phyloP scores from a whole-genome alignment of 1,284 basidiomycete species.

The Ustilago crameri region DNA sequence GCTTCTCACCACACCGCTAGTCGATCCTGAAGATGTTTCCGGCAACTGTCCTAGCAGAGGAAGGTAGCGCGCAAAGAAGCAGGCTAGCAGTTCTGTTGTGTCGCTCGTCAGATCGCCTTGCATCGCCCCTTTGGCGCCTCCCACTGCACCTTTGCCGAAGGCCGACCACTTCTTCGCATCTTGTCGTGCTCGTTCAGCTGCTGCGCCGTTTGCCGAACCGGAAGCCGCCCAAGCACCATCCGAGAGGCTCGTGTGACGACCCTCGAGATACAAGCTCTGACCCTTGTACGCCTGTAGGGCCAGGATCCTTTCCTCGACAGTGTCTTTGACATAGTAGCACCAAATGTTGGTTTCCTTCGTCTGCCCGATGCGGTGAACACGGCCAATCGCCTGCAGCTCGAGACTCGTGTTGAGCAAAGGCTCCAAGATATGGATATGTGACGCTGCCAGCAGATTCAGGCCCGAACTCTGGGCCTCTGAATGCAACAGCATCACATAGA shows the following conservation, averaged over 20 bases:
- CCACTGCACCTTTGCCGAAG: constrained; percentile 22
- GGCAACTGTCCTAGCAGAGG: constrained; percentile 11
- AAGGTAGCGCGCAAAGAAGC: constrained; percentile 48
- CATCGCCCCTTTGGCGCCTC: constrained; percentile 18
- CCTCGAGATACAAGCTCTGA: constrained; percentile 52
- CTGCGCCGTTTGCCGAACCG: constrained; percentile 8
- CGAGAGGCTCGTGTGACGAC: constrained; percentile 26
- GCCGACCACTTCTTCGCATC: constrained; percentile 34
- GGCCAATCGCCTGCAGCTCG: constrained; percentile 64
- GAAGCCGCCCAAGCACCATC: constrained; percentile 10
- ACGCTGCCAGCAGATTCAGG: constrained; percentile 59
- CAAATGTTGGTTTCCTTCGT: constrained; percentile 56
- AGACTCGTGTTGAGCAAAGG: constrained; percentile 61
- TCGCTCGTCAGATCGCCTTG: constrained; percentile 52
- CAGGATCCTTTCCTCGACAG: constrained; percentile 62
- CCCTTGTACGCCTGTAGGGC: constrained; percentile 46
- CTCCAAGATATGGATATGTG: constrained; percentile 61
- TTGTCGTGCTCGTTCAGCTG: constrained; percentile 25
- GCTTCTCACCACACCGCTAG: neutral
- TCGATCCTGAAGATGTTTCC: neutral
- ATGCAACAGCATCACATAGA: constrained; percentile 62
- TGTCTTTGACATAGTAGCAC: constrained; percentile 60
- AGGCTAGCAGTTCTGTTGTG: constrained; percentile 50
- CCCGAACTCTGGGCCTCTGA: constrained; percentile 63
- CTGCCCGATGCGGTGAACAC: constrained; percentile 65